phyloP scores from a whole-genome alignment of 176 grass and related monocot genomes.

The Eragrostis curvula region DNA sequence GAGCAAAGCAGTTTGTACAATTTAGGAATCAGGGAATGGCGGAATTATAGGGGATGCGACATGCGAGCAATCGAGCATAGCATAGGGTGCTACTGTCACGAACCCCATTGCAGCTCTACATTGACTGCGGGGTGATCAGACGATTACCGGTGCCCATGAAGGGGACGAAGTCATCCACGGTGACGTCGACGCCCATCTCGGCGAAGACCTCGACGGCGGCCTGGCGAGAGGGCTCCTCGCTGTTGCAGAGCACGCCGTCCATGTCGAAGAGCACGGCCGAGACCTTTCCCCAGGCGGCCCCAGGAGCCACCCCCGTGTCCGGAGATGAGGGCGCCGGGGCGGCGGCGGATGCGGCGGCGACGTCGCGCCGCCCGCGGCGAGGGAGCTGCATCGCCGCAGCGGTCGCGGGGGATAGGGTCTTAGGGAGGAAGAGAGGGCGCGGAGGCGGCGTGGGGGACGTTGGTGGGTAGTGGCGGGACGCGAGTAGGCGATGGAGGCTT shows the following conservation, averaged over 20 bases:
- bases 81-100: slow-evolving; percentile 9
- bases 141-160: slow-evolving; percentile 87
- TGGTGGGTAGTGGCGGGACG: slow-evolving; percentile 41
- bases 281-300: slow-evolving; percentile 72
- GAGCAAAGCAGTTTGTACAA: background rate
- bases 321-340: slow-evolving; percentile 42
- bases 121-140: slow-evolving; percentile 25
- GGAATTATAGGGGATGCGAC: background rate
- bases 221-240: slow-evolving; percentile 80
- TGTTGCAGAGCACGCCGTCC: slow-evolving; percentile 96
- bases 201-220: slow-evolving; percentile 89
- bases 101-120: slow-evolving; percentile 2
- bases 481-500: slow-evolving; percentile 47
- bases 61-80: slow-evolving; percentile 1
- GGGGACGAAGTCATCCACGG: slow-evolving; percentile 91
- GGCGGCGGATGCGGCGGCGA: slow-evolving; percentile 32
- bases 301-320: slow-evolving; percentile 24
- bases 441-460: slow-evolving; percentile 42
- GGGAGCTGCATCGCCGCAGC: slow-evolving; percentile 27
- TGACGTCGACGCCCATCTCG: slow-evolving; percentile 87
- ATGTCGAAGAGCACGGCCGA: slow-evolving; percentile 96
- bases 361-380: slow-evolving; percentile 28
- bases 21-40: background rate
- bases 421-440: slow-evolving; percentile 51
- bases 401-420: background rate